phyloP scores from a whole-genome alignment of 495 filamentous ascomycete genomes.

The Podospora anserina region DNA sequence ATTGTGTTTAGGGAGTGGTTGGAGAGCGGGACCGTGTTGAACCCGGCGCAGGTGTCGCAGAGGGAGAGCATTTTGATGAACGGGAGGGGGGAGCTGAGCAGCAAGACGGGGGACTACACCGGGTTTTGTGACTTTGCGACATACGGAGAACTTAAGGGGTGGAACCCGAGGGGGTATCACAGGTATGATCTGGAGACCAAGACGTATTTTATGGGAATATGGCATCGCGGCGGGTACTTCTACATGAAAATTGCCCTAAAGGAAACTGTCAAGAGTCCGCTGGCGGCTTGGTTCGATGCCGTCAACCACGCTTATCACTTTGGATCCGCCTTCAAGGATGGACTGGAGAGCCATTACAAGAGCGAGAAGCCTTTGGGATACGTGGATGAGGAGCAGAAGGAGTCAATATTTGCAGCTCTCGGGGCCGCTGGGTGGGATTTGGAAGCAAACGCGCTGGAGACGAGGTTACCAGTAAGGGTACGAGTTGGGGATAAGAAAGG shows the following conservation, averaged over 20 bases:
- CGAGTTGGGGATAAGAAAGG: constrained; percentile 32
- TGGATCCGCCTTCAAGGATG: constrained; percentile 36
- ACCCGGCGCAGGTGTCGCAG: constrained; percentile 59
- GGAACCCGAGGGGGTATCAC: constrained; percentile 42
- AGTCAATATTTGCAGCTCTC: constrained; percentile 32
- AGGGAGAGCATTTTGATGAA: constrained; percentile 71
- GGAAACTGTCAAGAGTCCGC: constrained; percentile 49
- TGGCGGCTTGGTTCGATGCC: constrained; percentile 75
- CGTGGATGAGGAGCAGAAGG: constrained; percentile 35
- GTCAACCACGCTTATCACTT: constrained; percentile 54
- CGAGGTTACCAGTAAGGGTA: constrained; percentile 33
- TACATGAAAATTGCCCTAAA: constrained; percentile 64
- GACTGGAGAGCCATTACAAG: constrained; percentile 32
- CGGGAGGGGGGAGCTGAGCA: constrained; percentile 40
- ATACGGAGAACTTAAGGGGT: constrained; percentile 40
- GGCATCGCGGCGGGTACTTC: constrained; percentile 38
- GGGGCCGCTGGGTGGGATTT: constrained; percentile 45
- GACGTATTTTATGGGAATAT: constrained; percentile 56
- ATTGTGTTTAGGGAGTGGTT: constrained; percentile 67
- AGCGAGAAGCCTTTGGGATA: constrained; percentile 38
- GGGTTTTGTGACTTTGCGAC: constrained; percentile 40
- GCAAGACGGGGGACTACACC: constrained; percentile 47
- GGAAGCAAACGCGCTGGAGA: constrained; percentile 44
- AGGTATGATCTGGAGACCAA: constrained; percentile 50
- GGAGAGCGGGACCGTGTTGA: constrained; percentile 50